A percentile compares a stretch with the other conserved stretches of the same genome.
These are phyloP conservation scores for Suhomyces atakaporum DNA, from an alignment of 1,139 yeast genomes.

Conservation along the genomic window DNA sequence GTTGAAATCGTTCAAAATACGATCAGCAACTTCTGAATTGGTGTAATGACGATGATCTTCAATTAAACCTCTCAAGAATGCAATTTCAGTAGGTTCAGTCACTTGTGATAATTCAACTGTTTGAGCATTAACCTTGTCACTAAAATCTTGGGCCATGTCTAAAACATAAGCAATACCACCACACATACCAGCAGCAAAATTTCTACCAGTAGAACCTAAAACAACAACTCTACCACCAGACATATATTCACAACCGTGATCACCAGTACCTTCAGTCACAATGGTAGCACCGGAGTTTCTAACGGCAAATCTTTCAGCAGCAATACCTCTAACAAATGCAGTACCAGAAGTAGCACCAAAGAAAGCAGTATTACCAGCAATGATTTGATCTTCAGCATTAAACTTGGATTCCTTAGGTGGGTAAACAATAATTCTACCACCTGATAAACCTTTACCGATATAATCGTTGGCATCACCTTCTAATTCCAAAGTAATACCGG, in stretches of 20 bases:
- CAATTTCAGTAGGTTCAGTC: constrained; percentile 88
- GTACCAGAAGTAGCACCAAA: constrained; percentile 97
- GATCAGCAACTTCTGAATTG: constrained; percentile 84
- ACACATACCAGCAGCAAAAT: constrained; percentile 99
- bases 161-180: constrained; percentile 98
- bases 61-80: constrained; percentile 87
- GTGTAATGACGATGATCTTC: constrained; percentile 97
- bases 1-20: constrained; percentile 82
- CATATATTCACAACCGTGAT: constrained; percentile 99
- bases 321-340: constrained; percentile 94
- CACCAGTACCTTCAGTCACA: constrained; percentile 97
- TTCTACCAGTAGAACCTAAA: constrained; percentile 87
- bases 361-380: constrained; percentile 95
- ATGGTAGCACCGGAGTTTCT: constrained; percentile 98
- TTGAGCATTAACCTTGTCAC: constrained; percentile 75
- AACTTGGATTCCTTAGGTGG: constrained; percentile 84
- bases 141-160: constrained; percentile 92
- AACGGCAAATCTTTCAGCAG: constrained; percentile 97
- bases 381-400: constrained; percentile 94
- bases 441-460: constrained; percentile 96
- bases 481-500: constrained; percentile 91
- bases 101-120: constrained; percentile 79
- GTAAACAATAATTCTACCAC: constrained; percentile 89
- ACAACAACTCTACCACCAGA: constrained; percentile 98
- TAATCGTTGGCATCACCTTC: constrained; percentile 99